Percentiles rank a stretch among this genome's conserved stretches.
phyloP scores from a whole-genome alignment of 768 basidiomycete genomes.

The Trametes punicea region DNA sequence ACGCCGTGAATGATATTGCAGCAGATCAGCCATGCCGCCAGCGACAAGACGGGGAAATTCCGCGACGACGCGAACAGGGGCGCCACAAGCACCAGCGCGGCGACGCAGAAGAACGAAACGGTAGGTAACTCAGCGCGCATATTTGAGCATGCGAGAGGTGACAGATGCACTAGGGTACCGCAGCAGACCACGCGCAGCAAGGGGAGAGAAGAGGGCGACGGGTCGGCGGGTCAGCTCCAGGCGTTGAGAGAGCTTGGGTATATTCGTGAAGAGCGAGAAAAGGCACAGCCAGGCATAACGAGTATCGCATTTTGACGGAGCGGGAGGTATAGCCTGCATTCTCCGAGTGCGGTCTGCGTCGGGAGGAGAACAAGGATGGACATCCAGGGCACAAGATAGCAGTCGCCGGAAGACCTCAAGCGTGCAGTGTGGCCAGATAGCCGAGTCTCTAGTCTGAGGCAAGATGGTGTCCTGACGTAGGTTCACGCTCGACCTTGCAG shows the following conservation, averaged over 20 bases:
- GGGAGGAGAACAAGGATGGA: conserved; percentile 12
- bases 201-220: background rate
- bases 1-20: conserved; percentile 39
- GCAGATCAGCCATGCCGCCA: conserved; percentile 32
- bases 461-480: conserved; percentile 6
- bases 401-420: background rate
- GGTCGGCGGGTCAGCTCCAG: background rate
- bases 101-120: conserved; percentile 28
- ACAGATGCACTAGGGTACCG: background rate
- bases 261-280: conserved; percentile 1
- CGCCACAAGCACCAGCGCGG: conserved; percentile 23
- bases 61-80: conserved; percentile 29
- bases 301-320: conserved; percentile 6
- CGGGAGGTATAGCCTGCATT: background rate
- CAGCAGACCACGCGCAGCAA: background rate
- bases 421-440: background rate
- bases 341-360: background rate
- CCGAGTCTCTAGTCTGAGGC: conserved; percentile 4
- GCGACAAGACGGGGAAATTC: conserved; percentile 30
- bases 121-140: conserved; percentile 26
- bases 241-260: conserved; percentile 5
- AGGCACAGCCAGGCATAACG: background rate
- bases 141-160: background rate
- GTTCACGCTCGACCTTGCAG: background rate
- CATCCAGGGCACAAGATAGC: conserved; percentile 7